A percentile compares a stretch with the other conserved stretches of the same genome.
Evolutionary conservation across 441 rosid species (phyloP).

Genomic region (Populus hybrid): DNA sequence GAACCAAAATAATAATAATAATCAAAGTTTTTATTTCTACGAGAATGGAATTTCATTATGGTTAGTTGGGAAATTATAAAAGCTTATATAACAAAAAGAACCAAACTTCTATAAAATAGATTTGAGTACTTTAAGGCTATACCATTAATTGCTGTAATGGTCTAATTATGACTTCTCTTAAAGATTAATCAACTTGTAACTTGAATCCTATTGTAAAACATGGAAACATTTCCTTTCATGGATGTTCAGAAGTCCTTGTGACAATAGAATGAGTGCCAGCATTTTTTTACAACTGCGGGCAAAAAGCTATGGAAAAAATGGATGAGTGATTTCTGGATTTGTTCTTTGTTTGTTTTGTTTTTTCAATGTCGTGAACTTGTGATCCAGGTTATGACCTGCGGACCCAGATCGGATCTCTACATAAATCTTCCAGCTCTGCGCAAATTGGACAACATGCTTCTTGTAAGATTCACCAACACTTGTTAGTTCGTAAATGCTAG

Average conservation of each 20-base stretch:
- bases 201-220: slow-evolving; percentile 1
- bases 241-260: neutral
- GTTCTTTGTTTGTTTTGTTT: neutral
- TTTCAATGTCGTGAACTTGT: neutral
- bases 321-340: neutral
- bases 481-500: slow-evolving; percentile 9
- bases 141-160: neutral
- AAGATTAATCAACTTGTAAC: neutral
- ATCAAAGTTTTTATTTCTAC: too few relatives aligned
- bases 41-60: neutral
- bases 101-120: neutral
- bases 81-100: neutral
- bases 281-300: neutral
- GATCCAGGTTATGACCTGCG: slow-evolving; percentile 91
- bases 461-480: slow-evolving; percentile 47
- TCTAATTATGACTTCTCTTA: neutral
- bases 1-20: neutral
- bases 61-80: neutral
- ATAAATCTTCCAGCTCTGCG: slow-evolving; percentile 85
- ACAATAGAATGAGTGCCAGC: neutral
- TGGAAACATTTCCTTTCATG: neutral
- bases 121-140: neutral
- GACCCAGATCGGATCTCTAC: slow-evolving; percentile 87
- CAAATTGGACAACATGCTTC: slow-evolving; percentile 96
- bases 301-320: neutral